Conservation (phyloP, 768 basidiomycete species). For the Psilocybe tampanensis region DNA sequence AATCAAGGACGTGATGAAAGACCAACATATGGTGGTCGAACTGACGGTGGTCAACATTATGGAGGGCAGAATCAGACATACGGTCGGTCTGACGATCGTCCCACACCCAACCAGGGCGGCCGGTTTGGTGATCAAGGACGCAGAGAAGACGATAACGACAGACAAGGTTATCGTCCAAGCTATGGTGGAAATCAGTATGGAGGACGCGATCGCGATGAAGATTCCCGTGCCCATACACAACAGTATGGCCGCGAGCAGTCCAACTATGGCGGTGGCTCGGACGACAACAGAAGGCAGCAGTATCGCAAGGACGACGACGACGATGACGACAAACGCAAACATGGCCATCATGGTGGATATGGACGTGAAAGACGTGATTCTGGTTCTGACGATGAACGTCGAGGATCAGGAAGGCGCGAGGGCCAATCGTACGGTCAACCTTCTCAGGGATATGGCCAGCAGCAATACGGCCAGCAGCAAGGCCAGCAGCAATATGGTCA, state of each 20-base stretch:
- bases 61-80: constrained; percentile 15
- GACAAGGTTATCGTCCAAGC: constrained; percentile 1
- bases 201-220: constrained; percentile 3
- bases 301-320: constrained; percentile 3
- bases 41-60: constrained; percentile 9
- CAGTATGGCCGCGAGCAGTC: neutral
- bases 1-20: no score
- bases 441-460: neutral
- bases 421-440: neutral
- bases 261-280: constrained; percentile 7
- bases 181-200: neutral
- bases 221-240: neutral
- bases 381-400: constrained; percentile 5
- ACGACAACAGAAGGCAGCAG: constrained; percentile 9
- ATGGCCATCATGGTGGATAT: neutral
- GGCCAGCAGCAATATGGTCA: neutral
- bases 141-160: constrained; percentile 15
- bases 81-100: no score
- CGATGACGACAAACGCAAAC: neutral
- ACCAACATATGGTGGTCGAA: neutral
- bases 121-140: neutral
- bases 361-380: constrained; percentile 8
- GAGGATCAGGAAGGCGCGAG: neutral
- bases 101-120: no score
- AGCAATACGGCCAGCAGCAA: neutral